Evolutionary conservation across 2,329 filamentous ascomycete genomes (phyloP).

Genomic region (Remersonia thermophila): DNA sequence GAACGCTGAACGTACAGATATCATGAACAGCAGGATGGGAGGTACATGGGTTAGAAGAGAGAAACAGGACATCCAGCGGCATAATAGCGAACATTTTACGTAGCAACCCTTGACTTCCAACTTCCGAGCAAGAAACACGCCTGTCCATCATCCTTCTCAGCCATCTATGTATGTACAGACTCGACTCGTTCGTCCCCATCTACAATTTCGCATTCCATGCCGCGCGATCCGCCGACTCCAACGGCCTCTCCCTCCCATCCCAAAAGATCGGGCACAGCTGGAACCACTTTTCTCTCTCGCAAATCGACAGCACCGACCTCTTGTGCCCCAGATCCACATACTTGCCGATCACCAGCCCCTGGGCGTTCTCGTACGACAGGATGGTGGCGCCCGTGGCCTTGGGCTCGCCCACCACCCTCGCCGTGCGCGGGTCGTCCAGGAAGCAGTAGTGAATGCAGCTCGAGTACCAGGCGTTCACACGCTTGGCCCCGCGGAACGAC

Average conservation of each 20-base stretch:
- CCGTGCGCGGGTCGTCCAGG: slow-evolving; percentile 46
- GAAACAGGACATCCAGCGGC: too few relatives aligned
- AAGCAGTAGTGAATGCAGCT: slow-evolving; percentile 50
- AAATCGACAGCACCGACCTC: slow-evolving; percentile 53
- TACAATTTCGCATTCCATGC: slow-evolving; percentile 35
- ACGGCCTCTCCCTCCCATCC: slow-evolving; percentile 31
- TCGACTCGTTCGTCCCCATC: too few relatives aligned
- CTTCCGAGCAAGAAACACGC: too few relatives aligned
- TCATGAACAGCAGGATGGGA: too few relatives aligned
- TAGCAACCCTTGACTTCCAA: too few relatives aligned
- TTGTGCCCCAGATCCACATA: slow-evolving; percentile 62
- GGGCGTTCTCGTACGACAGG: slow-evolving; percentile 59
- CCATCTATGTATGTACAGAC: too few relatives aligned
- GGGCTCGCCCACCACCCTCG: slow-evolving; percentile 53
- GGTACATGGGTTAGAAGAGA: too few relatives aligned
- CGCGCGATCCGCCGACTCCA: slow-evolving; percentile 32
- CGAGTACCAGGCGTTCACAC: slow-evolving; percentile 48
- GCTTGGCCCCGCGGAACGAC: slow-evolving; percentile 45
- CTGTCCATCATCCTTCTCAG: too few relatives aligned
- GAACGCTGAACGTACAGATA: too few relatives aligned
- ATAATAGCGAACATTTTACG: too few relatives aligned
- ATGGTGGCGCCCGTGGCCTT: slow-evolving; percentile 57
- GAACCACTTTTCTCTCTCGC: slow-evolving; percentile 55
- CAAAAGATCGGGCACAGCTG: slow-evolving; percentile 48
- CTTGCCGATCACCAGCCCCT: slow-evolving; percentile 59